These are phyloP conservation scores for Diaporthe sp. DNA, from an alignment of 2,329 filamentous ascomycete genomes.

Conservation along the genomic window DNA sequence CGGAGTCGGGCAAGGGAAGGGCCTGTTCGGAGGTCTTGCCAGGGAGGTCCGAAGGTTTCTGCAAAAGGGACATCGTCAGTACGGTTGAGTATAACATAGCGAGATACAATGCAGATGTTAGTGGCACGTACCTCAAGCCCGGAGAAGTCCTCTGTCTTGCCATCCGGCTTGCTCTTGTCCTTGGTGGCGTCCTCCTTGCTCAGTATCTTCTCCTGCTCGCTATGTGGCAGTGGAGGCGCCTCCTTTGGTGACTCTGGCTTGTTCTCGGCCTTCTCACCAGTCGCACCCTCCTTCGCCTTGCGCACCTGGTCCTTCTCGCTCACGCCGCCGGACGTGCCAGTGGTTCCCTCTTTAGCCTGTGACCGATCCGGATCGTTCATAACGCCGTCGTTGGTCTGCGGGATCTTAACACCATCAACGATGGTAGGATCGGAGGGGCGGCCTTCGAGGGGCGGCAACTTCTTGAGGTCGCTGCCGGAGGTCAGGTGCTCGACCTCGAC, in stretches of 20 bases:
- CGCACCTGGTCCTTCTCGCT: constrained; percentile 87
- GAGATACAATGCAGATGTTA: neutral
- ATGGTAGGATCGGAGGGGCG: constrained; percentile 66
- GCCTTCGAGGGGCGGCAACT: constrained; percentile 62
- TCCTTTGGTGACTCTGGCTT: constrained; percentile 89
- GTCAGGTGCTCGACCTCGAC: constrained; percentile 68
- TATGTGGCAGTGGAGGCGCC: constrained; percentile 83
- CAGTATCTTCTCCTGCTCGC: constrained; percentile 79
- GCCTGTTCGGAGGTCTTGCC: constrained; percentile 82
- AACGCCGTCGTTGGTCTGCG: constrained; percentile 81
- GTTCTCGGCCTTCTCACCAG: constrained; percentile 77
- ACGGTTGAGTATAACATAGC: neutral
- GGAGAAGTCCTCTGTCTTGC: constrained; percentile 56
- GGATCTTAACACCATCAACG: constrained; percentile 73
- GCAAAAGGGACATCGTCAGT: constrained; percentile 36
- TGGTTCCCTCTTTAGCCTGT: constrained; percentile 86
- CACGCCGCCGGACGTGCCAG: constrained; percentile 90
- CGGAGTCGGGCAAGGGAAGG: constrained; percentile 76
- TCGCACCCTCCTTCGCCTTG: constrained; percentile 76
- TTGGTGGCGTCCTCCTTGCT: constrained; percentile 57
- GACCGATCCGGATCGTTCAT: constrained; percentile 90
- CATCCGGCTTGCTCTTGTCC: constrained; percentile 57
- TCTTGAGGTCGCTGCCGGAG: constrained; percentile 52
- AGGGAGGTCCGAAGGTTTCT: constrained; percentile 88
- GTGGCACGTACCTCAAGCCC: constrained; percentile 70